Evolutionary conservation across 2,329 filamentous ascomycete species (phyloP).

Genomic region (Neonectria hederae): DNA sequence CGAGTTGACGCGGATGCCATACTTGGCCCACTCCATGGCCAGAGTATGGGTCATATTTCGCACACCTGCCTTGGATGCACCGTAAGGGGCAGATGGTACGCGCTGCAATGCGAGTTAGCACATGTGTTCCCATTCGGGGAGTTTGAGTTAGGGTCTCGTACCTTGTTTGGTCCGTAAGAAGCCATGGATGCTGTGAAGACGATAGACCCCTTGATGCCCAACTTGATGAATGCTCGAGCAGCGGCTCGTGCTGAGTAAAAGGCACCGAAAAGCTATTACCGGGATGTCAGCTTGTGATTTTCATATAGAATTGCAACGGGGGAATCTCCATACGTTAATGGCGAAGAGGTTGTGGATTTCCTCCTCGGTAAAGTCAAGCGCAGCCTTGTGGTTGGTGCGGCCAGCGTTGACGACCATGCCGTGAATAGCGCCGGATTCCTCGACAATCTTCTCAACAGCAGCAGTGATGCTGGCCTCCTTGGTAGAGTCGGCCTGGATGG

Average conservation of each 20-base stretch:
- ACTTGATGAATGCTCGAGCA: conserved; percentile 53
- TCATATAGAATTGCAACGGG: too few species aligned
- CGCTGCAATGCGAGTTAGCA: not conserved
- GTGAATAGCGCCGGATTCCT: conserved; percentile 50
- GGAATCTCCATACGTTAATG: conserved; percentile 20
- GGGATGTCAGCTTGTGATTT: not conserved
- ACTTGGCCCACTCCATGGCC: conserved; percentile 58
- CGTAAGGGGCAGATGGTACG: conserved; percentile 53
- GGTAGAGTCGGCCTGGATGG: conserved; percentile 57
- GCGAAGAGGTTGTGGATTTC: conserved; percentile 49
- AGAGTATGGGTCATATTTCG: conserved; percentile 51
- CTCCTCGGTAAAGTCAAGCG: conserved; percentile 52
- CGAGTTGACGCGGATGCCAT: conserved; percentile 48
- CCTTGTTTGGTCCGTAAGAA: conserved; percentile 58
- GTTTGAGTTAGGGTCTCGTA: not conserved
- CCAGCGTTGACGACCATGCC: conserved; percentile 63
- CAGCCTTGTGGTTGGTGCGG: conserved; percentile 61
- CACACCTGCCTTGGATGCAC: conserved; percentile 55
- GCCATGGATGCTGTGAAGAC: conserved; percentile 61
- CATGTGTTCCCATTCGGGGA: too few species aligned
- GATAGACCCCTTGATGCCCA: conserved; percentile 47
- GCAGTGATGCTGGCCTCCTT: conserved; percentile 51
- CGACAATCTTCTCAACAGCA: conserved; percentile 53
- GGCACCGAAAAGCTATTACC: conserved; percentile 50
- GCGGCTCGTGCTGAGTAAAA: conserved; percentile 56